Evolutionary conservation across 805 yeast species (phyloP).

Genomic region (Saccharomycopsis guyanensis): DNA sequence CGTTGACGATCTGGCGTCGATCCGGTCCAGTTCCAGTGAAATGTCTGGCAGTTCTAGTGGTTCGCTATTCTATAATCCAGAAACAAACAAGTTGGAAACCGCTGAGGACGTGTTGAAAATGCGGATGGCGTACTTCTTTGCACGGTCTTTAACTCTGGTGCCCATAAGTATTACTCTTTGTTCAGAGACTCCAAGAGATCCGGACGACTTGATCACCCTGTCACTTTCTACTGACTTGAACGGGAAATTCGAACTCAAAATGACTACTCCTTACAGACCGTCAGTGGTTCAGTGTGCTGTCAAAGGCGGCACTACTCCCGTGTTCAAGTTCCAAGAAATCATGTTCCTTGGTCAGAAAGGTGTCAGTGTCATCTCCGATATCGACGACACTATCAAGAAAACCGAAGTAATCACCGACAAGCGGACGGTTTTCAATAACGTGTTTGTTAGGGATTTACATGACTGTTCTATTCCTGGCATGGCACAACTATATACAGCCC

Average conservation of each 20-base stretch:
- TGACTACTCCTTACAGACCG: constrained; percentile 56
- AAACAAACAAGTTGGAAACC: constrained; percentile 15
- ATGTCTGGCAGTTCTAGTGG: constrained; percentile 22
- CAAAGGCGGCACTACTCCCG: constrained; percentile 28
- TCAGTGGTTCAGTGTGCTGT: constrained; percentile 46
- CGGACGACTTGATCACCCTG: constrained; percentile 27
- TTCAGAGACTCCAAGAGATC: constrained; percentile 32
- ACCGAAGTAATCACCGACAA: constrained; percentile 91
- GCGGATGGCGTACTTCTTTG: constrained; percentile 63
- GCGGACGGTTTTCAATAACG: constrained; percentile 70
- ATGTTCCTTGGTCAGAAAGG: constrained; percentile 41
- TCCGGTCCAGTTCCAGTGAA: constrained; percentile 6
- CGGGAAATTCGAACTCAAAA: constrained; percentile 55
- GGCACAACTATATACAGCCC: constrained; percentile 57
- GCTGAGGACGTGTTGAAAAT: constrained; percentile 48
- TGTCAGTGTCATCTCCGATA: constrained; percentile 74
- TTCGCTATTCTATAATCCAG: constrained; percentile 8
- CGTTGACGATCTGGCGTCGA: constrained; percentile 3
- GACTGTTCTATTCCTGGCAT: constrained; percentile 74
- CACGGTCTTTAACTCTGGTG: constrained; percentile 54
- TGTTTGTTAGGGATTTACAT: constrained; percentile 56
- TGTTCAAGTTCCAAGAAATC: constrained; percentile 39
- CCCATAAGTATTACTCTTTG: constrained; percentile 50
- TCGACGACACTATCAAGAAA: constrained; percentile 87
- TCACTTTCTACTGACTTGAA: constrained; percentile 47